These are phyloP conservation scores for Phytophthora sp. DNA, from an alignment of 352 stramenopile species.

Conservation along the genomic window DNA sequence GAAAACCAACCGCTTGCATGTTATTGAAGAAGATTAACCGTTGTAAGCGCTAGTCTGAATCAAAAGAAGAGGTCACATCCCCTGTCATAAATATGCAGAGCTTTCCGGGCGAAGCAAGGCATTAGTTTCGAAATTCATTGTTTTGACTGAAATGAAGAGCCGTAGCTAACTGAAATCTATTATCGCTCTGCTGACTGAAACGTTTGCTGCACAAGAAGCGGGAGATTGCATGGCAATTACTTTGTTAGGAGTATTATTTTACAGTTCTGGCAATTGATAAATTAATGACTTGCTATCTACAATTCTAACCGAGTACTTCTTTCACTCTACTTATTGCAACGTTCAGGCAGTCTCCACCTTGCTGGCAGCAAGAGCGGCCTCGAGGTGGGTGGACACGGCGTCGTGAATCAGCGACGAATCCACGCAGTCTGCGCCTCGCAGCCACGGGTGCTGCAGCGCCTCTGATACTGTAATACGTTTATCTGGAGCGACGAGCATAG, in stretches of 20 bases:
- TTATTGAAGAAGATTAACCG: too few relatives aligned
- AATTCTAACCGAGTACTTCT: conserved; percentile 11
- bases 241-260: conserved; percentile 20
- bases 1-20: too few relatives aligned
- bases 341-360: conserved; percentile 19
- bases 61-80: too few relatives aligned
- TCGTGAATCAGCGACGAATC: conserved; percentile 37
- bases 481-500: conserved; percentile 68
- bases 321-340: not conserved
- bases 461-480: conserved; percentile 64
- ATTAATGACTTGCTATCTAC: conserved; percentile 24
- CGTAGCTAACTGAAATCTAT: conserved; percentile 9
- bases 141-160: not conserved
- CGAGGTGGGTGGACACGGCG: conserved; percentile 50
- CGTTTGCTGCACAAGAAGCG: not conserved
- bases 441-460: conserved; percentile 67
- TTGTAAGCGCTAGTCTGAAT: too few relatives aligned
- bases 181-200: not conserved
- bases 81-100: too few relatives aligned
- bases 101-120: too few relatives aligned
- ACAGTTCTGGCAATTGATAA: conserved; percentile 35
- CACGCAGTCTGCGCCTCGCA: conserved; percentile 51
- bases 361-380: conserved; percentile 32
- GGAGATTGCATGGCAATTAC: conserved; percentile 6
- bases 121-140: too few relatives aligned